Evolutionary conservation across 495 filamentous ascomycete species (phyloP).

Genomic region (Thozetella sp.): DNA sequence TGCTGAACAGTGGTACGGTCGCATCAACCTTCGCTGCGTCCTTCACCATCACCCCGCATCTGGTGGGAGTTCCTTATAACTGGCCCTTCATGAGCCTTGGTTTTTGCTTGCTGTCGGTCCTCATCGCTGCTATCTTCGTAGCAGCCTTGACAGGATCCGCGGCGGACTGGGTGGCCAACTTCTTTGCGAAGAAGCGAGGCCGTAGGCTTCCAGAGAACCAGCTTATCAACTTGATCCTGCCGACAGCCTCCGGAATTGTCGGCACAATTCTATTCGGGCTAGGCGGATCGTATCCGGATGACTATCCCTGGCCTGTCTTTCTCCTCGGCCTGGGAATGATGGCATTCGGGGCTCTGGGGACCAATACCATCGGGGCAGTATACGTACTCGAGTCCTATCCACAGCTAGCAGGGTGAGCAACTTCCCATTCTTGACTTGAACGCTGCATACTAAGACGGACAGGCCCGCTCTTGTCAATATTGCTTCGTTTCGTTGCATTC

Average conservation of each 20-base stretch:
- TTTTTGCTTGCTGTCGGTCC: not conserved
- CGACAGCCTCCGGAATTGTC: not conserved
- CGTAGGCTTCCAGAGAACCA: constrained; percentile 1
- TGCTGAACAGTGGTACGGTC: not conserved
- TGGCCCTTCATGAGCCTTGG: not conserved
- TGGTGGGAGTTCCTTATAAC: not conserved
- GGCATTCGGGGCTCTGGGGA: not conserved
- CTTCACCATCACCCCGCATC: constrained; percentile 4
- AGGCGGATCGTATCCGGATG: not conserved
- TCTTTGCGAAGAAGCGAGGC: not conserved
- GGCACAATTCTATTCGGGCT: not conserved
- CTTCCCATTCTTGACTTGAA: not conserved
- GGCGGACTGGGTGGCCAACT: not conserved
- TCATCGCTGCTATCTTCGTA: not conserved
- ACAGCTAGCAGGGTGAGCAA: not conserved
- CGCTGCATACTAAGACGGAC: not conserved
- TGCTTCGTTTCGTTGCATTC: not conserved
- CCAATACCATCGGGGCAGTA: not conserved
- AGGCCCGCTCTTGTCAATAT: not conserved
- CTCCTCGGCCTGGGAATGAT: not conserved
- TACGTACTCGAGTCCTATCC: constrained; percentile 1
- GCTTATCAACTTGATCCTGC: not conserved
- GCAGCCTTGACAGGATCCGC: not conserved
- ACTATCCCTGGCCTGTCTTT: not conserved
- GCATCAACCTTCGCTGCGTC: not conserved